Base-by-base conservation (phyloP, 2,329 filamentous ascomycete genomes). In the Leptographium flavum region DNA sequence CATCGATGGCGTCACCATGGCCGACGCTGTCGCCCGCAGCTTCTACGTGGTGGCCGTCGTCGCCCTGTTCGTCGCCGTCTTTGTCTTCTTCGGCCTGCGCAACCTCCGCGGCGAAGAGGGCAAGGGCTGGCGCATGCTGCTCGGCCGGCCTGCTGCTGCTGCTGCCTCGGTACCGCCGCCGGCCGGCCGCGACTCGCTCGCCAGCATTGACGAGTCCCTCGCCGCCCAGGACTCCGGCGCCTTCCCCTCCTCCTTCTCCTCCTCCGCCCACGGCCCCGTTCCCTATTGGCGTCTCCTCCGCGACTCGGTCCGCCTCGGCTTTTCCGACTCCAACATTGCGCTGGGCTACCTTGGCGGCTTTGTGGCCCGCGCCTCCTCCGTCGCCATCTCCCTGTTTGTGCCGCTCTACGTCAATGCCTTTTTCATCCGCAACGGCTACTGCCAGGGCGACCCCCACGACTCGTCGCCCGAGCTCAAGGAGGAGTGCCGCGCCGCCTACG, bases 311-410 rank as follows among this genome's bases (percentile, higher is more conserved):
- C 54, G 77, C 7, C 71, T 94, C 11, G 88, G 83, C 14, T 77
- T 87, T 54, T 77, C 69, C 9, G 84, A 93, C 57, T 71, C 78
- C 10, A 76, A 83, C 53, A 94, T 98, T 50, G 81, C 79, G 17
- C 71, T 96, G 0, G 90, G 84, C 25, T 98, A 96, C 57, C 67
- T 96, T 0, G 92, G 90, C 50, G 92, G 92, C 2, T 95, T 96
- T 56, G 90, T 98, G 3, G 90, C 88, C 10, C 79, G 92, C 46
- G 88, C 92, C 8, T 95, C 88, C 1, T 94, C 87, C 0, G 92
- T 98, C 5, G 90, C 85, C 43, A 94, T 98, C 52, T 93, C 87
- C 1, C 74, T 96, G 6, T 98, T 96, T 64, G 83, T 98, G 45
- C 92, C 92, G 1, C 73, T 98, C 2, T 93, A 84, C 58, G 79